Conservation (phyloP, 2,329 filamentous ascomycete genomes). For the Aspergillus sp. region DNA sequence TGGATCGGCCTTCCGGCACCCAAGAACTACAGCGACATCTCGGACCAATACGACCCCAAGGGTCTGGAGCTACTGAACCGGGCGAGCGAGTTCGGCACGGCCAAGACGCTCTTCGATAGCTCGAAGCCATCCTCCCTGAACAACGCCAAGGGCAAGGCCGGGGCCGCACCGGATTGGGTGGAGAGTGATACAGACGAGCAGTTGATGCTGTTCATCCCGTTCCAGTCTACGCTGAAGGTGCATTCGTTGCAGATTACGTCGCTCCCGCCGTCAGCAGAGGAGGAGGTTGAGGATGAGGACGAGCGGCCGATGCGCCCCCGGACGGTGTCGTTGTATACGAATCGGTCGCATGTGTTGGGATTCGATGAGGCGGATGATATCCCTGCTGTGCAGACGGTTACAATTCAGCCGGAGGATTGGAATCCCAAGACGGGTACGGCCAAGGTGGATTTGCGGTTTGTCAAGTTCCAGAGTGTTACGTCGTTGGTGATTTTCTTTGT, state of each 20-base stretch:
- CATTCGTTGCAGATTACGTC: constrained; percentile 88
- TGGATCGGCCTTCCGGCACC: constrained; percentile 79
- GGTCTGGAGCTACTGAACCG: constrained; percentile 86
- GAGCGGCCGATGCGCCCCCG: constrained; percentile 78
- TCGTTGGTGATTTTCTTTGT: constrained; percentile 86
- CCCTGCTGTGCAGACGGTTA: constrained; percentile 75
- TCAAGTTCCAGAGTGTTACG: constrained; percentile 95
- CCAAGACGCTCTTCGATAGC: constrained; percentile 71
- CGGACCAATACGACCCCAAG: constrained; percentile 74
- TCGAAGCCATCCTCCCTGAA: constrained; percentile 66
- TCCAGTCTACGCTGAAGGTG: constrained; percentile 83
- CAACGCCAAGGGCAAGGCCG: constrained; percentile 51
- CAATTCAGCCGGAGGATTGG: constrained; percentile 77
- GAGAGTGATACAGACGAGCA: constrained; percentile 98
- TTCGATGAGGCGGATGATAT: constrained; percentile 94
- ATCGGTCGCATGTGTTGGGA: constrained; percentile 84
- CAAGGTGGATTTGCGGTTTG: constrained; percentile 75
- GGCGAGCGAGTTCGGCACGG: constrained; percentile 72
- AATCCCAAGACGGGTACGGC: constrained; percentile 70
- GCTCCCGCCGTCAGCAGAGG: constrained; percentile 55
- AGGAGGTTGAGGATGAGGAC: constrained; percentile 64
- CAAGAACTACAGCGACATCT: constrained; percentile 80
- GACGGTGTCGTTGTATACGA: constrained; percentile 82
- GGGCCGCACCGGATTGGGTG: constrained; percentile 73
- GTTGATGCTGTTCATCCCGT: constrained; percentile 87